phyloP scores from a whole-genome alignment of 306 rosid species.

The Cucurbita argyrosperma region DNA sequence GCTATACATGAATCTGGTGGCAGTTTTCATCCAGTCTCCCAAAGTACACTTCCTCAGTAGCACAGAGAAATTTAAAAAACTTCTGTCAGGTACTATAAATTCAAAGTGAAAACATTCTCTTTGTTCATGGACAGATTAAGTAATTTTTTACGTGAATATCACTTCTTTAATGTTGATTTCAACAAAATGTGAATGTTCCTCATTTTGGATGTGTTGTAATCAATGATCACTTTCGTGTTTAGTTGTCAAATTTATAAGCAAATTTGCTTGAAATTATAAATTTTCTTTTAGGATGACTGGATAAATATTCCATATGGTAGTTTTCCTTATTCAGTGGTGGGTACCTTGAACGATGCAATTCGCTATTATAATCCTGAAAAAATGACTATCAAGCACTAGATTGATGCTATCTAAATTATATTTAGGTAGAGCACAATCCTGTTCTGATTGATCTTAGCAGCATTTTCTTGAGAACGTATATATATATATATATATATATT shows the following conservation, averaged over 20 bases:
- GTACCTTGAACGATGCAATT: background rate
- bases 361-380: background rate
- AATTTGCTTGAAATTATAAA: background rate
- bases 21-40: conserved; percentile 73
- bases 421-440: background rate
- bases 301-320: background rate
- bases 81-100: conserved; percentile 44
- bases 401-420: background rate
- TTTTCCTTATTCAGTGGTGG: background rate
- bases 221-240: background rate
- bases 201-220: background rate
- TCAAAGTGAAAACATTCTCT: background rate
- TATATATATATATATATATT: no score
- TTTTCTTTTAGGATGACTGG: background rate
- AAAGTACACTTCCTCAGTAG: conserved; percentile 62
- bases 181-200: background rate
- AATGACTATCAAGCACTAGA: background rate
- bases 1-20: conserved; percentile 10
- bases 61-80: conserved; percentile 68
- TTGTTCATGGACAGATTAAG: background rate
- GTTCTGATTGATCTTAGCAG: background rate
- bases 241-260: background rate
- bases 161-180: background rate
- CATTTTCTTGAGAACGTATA: background rate
- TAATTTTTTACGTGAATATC: background rate